Evolutionary conservation across 1,284 basidiomycete species (phyloP).

Genomic region (Nidula niveotomentosa): DNA sequence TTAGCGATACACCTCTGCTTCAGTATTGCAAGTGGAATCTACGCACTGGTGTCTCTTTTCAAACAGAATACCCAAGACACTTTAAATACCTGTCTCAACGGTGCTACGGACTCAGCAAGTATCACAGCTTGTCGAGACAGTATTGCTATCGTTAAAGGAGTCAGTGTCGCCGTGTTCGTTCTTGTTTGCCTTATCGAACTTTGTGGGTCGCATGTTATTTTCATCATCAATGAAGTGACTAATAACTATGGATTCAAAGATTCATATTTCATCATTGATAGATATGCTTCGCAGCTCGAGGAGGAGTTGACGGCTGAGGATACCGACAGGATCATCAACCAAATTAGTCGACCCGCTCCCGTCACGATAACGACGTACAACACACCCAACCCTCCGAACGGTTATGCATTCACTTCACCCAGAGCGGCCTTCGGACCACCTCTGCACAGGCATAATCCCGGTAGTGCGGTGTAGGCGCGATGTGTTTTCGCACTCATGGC

Average conservation of each 20-base stretch:
- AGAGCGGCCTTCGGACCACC: slow-evolving; percentile 19
- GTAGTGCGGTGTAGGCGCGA: slow-evolving; percentile 17
- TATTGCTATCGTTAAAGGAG: slow-evolving; percentile 31
- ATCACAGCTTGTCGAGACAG: slow-evolving; percentile 31
- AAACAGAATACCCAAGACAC: slow-evolving; percentile 29
- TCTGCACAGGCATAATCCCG: slow-evolving; percentile 16
- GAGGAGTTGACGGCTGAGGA: slow-evolving; percentile 38
- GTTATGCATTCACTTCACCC: slow-evolving; percentile 24
- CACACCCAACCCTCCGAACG: slow-evolving; percentile 7
- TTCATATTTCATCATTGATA: slow-evolving; percentile 41
- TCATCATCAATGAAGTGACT: slow-evolving; percentile 3
- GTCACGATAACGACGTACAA: slow-evolving; percentile 5
- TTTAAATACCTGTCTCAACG: slow-evolving; percentile 32
- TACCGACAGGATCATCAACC: slow-evolving; percentile 18
- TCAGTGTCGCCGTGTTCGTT: slow-evolving; percentile 36
- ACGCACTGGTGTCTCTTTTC: slow-evolving; percentile 45
- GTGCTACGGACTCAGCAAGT: slow-evolving; percentile 23
- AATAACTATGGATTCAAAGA: slow-evolving; percentile 19
- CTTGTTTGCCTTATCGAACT: slow-evolving; percentile 47
- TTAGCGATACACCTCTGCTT: slow-evolving; percentile 45
- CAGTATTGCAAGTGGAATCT: slow-evolving; percentile 43
- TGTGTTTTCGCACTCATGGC: not conserved
- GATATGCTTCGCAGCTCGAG: slow-evolving; percentile 45
- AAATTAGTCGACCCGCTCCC: slow-evolving; percentile 4
- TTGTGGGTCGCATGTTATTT: slow-evolving; percentile 34